A percentile compares a stretch with the other conserved stretches of the same genome.
Conservation (phyloP, 306 rosid genomes). For the Echinosophora koreensis region DNA sequence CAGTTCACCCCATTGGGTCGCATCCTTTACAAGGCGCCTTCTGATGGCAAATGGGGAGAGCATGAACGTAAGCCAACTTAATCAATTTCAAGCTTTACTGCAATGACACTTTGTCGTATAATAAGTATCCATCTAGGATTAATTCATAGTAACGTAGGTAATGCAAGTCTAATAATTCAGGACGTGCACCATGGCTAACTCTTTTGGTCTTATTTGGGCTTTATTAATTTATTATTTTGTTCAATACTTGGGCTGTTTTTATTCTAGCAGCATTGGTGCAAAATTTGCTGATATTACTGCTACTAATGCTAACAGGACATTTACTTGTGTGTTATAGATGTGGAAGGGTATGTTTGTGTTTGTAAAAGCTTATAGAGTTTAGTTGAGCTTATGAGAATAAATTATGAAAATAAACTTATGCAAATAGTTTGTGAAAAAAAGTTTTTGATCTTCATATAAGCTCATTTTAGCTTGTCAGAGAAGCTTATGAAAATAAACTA, state of each 20-base stretch:
- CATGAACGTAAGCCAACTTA: slow-evolving; percentile 81
- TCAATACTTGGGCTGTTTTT: neutral
- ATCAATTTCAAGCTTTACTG: slow-evolving; percentile 7
- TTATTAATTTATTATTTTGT: no score
- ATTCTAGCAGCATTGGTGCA: neutral
- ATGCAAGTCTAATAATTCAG: slow-evolving; percentile 15
- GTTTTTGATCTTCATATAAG: no score
- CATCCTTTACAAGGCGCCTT: slow-evolving; percentile 96
- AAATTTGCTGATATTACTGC: slow-evolving; percentile 19
- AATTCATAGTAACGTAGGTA: slow-evolving; percentile 12
- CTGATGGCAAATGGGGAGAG: slow-evolving; percentile 99
- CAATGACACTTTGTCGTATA: neutral
- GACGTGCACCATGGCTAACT: neutral
- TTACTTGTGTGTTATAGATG: neutral
- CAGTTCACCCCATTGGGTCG: slow-evolving; percentile 90
- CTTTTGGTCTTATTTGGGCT: neutral
- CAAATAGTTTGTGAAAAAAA: no score
- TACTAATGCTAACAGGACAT: neutral
- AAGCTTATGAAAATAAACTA: no score
- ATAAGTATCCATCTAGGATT: slow-evolving; percentile 14
- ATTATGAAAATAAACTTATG: no score
- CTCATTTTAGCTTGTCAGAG: no score
- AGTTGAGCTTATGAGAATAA: no score
- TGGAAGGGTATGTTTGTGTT: slow-evolving; percentile 18
- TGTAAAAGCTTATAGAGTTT: no score